These are phyloP conservation scores for Carpinus fangiana DNA, from an alignment of 306 rosid genomes.

Conservation along the genomic window DNA sequence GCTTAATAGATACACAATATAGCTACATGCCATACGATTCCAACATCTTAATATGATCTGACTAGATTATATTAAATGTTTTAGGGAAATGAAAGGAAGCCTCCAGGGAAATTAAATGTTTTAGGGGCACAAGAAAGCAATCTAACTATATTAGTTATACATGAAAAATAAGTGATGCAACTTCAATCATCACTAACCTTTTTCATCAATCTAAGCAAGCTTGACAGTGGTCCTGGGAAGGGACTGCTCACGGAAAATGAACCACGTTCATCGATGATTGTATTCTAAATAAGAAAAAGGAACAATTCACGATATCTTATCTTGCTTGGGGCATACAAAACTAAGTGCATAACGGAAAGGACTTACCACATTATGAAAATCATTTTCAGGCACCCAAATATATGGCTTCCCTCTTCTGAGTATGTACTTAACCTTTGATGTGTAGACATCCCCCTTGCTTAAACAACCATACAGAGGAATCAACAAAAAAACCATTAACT, in stretches of 20 bases:
- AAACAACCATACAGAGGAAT: conserved; percentile 33
- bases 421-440: conserved; percentile 80
- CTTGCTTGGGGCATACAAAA: neutral
- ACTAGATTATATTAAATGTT: too few species aligned
- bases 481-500: neutral
- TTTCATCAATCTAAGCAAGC: conserved; percentile 51
- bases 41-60: neutral
- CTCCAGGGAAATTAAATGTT: neutral
- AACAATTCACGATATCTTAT: neutral
- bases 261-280: conserved; percentile 85
- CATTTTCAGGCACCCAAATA: conserved; percentile 83
- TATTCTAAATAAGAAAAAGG: conserved; percentile 53
- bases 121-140: neutral
- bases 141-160: conserved; percentile 2
- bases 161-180: conserved; percentile 10
- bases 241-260: conserved; percentile 86
- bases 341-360: neutral
- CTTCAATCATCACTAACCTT: conserved; percentile 47
- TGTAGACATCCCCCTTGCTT: conserved; percentile 67
- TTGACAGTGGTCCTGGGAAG: conserved; percentile 67
- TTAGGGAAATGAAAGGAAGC: neutral
- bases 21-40: neutral
- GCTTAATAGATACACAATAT: neutral
- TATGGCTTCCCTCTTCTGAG: conserved; percentile 76
- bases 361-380: conserved; percentile 81